These are phyloP conservation scores for Exophiala sp. DNA, from an alignment of 2,329 filamentous ascomycete genomes.

Conservation along the genomic window DNA sequence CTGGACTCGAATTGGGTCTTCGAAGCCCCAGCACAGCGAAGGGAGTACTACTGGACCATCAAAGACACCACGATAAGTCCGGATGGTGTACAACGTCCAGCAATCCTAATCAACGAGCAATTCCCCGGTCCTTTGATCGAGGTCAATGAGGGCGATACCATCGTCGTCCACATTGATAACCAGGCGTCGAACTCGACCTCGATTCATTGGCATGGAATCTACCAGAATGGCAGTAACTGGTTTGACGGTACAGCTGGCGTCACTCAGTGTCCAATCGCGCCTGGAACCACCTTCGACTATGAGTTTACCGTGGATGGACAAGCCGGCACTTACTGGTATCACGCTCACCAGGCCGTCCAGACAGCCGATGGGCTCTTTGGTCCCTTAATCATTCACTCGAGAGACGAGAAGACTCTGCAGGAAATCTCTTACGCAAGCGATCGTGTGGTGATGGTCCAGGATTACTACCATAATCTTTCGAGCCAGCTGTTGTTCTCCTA, in stretches of 20 bases:
- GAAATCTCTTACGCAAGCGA: no score
- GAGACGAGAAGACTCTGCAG: no score
- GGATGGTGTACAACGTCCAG: constrained; percentile 33
- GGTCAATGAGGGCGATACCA: constrained; percentile 35
- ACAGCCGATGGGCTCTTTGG: constrained; percentile 24
- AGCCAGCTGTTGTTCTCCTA: no score
- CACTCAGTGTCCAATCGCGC: constrained; percentile 25
- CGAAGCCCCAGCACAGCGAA: no score
- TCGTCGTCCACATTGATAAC: constrained; percentile 9
- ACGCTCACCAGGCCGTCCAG: constrained; percentile 39
- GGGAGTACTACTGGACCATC: constrained; percentile 18
- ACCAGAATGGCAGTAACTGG: constrained; percentile 25
- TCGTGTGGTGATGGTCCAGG: no score
- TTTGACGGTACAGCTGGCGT: constrained; percentile 26
- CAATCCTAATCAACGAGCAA: constrained; percentile 42
- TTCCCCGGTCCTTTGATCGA: constrained; percentile 35
- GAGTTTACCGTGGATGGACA: constrained; percentile 39
- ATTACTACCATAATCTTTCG: no score
- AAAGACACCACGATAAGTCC: constrained; percentile 18
- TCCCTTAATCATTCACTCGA: constrained; percentile 17
- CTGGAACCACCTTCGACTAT: constrained; percentile 31
- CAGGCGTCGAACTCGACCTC: constrained; percentile 32
- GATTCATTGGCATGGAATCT: constrained; percentile 36
- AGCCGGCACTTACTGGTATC: constrained; percentile 36
- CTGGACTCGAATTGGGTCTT: no score